Base-by-base conservation (phyloP, 2,329 filamentous ascomycete genomes). In the Phaeophleospora eucalypticola region DNA sequence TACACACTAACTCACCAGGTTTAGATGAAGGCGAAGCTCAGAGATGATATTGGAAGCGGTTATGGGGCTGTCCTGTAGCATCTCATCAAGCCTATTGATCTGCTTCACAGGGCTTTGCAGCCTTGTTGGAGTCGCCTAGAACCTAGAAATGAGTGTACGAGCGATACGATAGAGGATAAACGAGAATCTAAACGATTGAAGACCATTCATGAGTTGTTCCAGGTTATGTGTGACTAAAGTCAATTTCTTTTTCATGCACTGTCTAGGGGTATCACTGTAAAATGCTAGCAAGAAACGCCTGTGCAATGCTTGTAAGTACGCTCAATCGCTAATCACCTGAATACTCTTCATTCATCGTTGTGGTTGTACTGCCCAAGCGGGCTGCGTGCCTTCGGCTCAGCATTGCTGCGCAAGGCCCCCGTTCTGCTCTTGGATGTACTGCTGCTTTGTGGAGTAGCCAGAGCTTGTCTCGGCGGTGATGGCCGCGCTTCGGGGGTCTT, bases 351-450 rank as follows among this genome's bases (percentile, higher is more conserved):
- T 29, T 29, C 24, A 12, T 29, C 12, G 24, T 29, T 12, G 24
- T 29, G 7, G 12, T 29, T 29, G 24, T 29, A 29, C 24, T 29
- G 24, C 7, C 24, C 24, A 43, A 60, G 36, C 27, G 58, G 58
- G 46, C 58, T 58, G 24, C 52, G 38, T 2, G 48, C 24, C 41
- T 49, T 57, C 20, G 41, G 38, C 34, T 59, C 57, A 17, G 36
- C 50, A 47, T 54, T 49, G 21, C 51, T 39, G 15, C 53, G 44
- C 24, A 59, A 36, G 9, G 48, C 15, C 24, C 42, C 52, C 27
- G 49, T 32, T 24, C 51, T 39, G 21, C 41, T 52, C 40, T 48
- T 54, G n/a, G 46, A 32, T 24, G 55, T 36, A 10, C 47, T 34
- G 15, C 41, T 46, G 42, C 51, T 56, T n/a, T 53, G 49, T 15